A percentile compares a stretch with the other conserved stretches of the same genome.
These are phyloP conservation scores for Flaveria ramosissima DNA, from an alignment of 129 eudicot genomes.

Conservation along the genomic window DNA sequence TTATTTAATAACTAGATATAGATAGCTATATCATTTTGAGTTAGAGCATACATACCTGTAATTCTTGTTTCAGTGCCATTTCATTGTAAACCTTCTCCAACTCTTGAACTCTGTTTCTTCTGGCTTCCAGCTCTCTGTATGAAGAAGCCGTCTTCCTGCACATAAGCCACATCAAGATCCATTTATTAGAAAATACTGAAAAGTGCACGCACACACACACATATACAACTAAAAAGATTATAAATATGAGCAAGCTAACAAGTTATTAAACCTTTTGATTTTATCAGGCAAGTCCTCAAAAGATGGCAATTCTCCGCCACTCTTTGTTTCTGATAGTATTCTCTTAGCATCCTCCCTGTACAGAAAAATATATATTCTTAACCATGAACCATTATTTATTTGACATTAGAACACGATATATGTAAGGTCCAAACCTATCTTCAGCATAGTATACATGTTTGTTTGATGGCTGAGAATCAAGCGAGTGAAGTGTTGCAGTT, in stretches of 20 bases:
- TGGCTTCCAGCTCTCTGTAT: conserved; percentile 71
- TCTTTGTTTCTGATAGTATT: conserved; percentile 43
- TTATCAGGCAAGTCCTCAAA: conserved; percentile 49
- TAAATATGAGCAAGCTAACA: conserved; percentile 10
- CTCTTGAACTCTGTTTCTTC: conserved; percentile 59
- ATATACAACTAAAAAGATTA: not conserved
- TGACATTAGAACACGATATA: not conserved
- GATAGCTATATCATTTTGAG: not conserved
- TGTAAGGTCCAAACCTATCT: conserved; percentile 54
- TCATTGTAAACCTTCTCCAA: conserved; percentile 68
- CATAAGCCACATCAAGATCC: conserved; percentile 15
- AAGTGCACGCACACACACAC: not conserved
- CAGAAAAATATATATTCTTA: not conserved
- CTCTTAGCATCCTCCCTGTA: conserved; percentile 83
- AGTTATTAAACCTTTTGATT: conserved; percentile 52
- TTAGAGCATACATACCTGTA: conserved; percentile 51
- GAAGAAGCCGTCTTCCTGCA: conserved; percentile 61
- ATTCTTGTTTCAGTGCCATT: conserved; percentile 80
- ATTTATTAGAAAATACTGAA: not conserved
- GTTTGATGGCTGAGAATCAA: conserved; percentile 62
- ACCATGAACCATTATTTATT: not conserved
- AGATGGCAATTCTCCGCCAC: conserved; percentile 26
- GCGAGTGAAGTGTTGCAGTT: conserved; percentile 60
- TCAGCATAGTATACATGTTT: conserved; percentile 77
- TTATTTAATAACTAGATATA: not conserved